Evolutionary conservation across 139 green algal genomes (phyloP).

Genomic region (Picochlorum sp.): DNA sequence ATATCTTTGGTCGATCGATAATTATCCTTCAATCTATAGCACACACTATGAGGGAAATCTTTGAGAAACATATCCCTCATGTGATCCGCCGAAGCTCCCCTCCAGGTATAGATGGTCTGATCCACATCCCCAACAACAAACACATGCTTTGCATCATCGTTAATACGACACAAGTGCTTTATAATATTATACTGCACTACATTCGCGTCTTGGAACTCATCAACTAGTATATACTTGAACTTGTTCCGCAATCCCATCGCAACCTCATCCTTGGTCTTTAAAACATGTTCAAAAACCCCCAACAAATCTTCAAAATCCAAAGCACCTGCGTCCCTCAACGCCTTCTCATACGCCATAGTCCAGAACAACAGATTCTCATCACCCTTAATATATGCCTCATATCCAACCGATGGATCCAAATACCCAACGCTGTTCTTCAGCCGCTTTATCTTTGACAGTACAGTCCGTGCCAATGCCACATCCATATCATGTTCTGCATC

Average conservation of each 20-base stretch:
- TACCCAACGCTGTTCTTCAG: slow-evolving; percentile 24
- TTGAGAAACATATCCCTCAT: slow-evolving; percentile 29
- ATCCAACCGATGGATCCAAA: no score
- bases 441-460: slow-evolving; percentile 13
- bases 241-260: not conserved
- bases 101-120: slow-evolving; percentile 75
- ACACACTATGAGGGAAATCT: slow-evolving; percentile 26
- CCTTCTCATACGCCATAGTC: slow-evolving; percentile 12
- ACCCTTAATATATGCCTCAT: no score
- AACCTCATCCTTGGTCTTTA: slow-evolving; percentile 6
- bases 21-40: slow-evolving; percentile 31
- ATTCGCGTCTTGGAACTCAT: slow-evolving; percentile 67
- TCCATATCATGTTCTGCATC: no score
- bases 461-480: not conserved
- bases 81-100: slow-evolving; percentile 37
- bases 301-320: slow-evolving; percentile 42
- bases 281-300: slow-evolving; percentile 17
- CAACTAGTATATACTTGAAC: slow-evolving; percentile 42
- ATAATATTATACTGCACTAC: slow-evolving; percentile 53
- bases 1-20: slow-evolving; percentile 39
- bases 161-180: slow-evolving; percentile 19
- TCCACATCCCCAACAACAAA: slow-evolving; percentile 78
- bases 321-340: slow-evolving; percentile 11
- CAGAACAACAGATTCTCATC: slow-evolving; percentile 1
- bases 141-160: slow-evolving; percentile 16